Evolutionary conservation across 2,329 filamentous ascomycete species (phyloP).

Genomic region (Endocalyx cinctus): DNA sequence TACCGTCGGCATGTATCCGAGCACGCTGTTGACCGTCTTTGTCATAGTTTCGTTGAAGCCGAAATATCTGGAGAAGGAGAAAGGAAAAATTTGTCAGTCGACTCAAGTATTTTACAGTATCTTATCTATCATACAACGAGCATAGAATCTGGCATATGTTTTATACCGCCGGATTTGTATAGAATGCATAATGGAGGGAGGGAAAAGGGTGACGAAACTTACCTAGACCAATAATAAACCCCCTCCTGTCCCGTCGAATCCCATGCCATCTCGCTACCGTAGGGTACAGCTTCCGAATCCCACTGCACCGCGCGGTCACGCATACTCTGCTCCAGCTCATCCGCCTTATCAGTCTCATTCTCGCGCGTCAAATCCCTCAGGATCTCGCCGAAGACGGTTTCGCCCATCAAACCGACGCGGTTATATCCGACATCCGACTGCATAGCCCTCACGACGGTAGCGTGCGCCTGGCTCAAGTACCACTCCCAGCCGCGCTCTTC

Average conservation of each 20-base stretch:
- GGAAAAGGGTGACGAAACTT: conserved; percentile 13
- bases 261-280: conserved; percentile 59
- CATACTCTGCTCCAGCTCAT: conserved; percentile 41
- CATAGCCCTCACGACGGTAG: conserved; percentile 39
- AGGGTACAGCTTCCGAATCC: conserved; percentile 48
- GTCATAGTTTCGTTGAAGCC: conserved; percentile 36
- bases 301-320: conserved; percentile 43
- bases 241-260: conserved; percentile 59
- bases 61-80: conserved; percentile 38
- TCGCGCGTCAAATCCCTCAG: conserved; percentile 47
- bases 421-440: conserved; percentile 38
- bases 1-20: conserved; percentile 53
- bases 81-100: not conserved
- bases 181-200: too few relatives aligned
- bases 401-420: conserved; percentile 52
- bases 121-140: too few relatives aligned
- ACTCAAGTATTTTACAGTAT: too few relatives aligned
- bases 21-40: conserved; percentile 49
- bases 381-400: conserved; percentile 52
- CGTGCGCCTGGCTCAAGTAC: conserved; percentile 52
- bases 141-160: too few relatives aligned
- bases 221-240: conserved; percentile 55
- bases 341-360: conserved; percentile 33
- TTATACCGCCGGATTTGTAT: too few relatives aligned
- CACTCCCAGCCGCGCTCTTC: conserved; percentile 42